These are phyloP conservation scores for Mycena venus DNA, from an alignment of 768 basidiomycete species.

Conservation along the genomic window DNA sequence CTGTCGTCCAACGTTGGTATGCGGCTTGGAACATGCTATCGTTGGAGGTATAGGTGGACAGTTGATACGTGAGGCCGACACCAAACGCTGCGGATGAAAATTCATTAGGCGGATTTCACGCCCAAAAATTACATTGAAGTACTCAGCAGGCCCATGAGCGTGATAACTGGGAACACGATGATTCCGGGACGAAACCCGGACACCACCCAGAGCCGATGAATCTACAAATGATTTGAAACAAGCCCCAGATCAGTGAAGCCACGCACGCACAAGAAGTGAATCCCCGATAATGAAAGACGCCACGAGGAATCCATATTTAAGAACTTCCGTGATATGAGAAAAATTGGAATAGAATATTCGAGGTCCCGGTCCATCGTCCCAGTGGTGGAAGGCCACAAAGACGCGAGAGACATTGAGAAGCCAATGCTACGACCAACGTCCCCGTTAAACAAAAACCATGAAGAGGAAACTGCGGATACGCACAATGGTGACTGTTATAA, in stretches of 20 bases:
- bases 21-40: not conserved
- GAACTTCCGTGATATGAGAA: conserved; percentile 9
- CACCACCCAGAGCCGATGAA: conserved; percentile 4
- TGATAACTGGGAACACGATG: not conserved
- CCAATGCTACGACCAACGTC: not conserved
- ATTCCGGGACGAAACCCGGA: not conserved
- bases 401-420: conserved; percentile 1
- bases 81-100: not conserved
- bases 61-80: conserved; percentile 6
- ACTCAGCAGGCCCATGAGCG: not conserved
- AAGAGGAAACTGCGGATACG: not conserved
- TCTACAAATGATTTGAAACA: not conserved
- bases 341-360: not conserved
- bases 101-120: not conserved
- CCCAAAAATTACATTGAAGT: too few relatives aligned
- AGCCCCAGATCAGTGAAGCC: not conserved
- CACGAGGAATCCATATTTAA: not conserved
- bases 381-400: not conserved
- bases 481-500: not conserved
- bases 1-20: conserved; percentile 3
- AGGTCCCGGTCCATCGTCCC: not conserved
- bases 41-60: not conserved
- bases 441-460: not conserved
- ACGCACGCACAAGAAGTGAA: not conserved
- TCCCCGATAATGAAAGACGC: not conserved